A percentile compares a stretch with the other conserved stretches of the same genome.
Conservation (phyloP, 75 land plant species). For the Picea sitchensis region DNA sequence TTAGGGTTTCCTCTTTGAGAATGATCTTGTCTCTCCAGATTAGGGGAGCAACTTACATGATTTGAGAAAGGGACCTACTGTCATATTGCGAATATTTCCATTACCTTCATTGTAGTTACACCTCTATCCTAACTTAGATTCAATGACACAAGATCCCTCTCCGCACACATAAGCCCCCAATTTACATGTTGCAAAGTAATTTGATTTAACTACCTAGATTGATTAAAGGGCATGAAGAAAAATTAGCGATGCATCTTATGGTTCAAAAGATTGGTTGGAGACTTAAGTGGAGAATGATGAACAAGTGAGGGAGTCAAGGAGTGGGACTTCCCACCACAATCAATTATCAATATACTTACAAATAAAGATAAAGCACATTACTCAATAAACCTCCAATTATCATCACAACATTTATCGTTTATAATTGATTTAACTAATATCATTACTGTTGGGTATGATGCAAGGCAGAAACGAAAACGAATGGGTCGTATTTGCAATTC, state of each 20-base stretch:
- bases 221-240: too few species aligned
- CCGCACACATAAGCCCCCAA: too few species aligned
- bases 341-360: conserved; percentile 18
- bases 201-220: too few species aligned
- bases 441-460: conserved; percentile 5
- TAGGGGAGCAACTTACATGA: conserved; percentile 16
- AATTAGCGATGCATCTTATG: background rate
- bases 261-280: conserved; percentile 5
- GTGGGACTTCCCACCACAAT: background rate
- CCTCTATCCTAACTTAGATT: conserved; percentile 9
- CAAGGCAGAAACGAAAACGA: background rate
- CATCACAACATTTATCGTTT: background rate
- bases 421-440: background rate
- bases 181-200: too few species aligned
- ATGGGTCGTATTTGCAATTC: too few species aligned
- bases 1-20: too few species aligned
- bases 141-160: conserved; percentile 6
- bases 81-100: conserved; percentile 20
- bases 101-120: conserved; percentile 17
- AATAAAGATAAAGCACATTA: too few species aligned
- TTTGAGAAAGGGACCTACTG: conserved; percentile 18
- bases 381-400: too few species aligned
- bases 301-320: background rate
- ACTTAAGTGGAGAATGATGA: background rate
- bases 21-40: too few species aligned